Evolutionary conservation across 331 rosid species (phyloP), one percentile per base, ranked within the genome.

Genomic region (Pyrus hybrid): DNA sequence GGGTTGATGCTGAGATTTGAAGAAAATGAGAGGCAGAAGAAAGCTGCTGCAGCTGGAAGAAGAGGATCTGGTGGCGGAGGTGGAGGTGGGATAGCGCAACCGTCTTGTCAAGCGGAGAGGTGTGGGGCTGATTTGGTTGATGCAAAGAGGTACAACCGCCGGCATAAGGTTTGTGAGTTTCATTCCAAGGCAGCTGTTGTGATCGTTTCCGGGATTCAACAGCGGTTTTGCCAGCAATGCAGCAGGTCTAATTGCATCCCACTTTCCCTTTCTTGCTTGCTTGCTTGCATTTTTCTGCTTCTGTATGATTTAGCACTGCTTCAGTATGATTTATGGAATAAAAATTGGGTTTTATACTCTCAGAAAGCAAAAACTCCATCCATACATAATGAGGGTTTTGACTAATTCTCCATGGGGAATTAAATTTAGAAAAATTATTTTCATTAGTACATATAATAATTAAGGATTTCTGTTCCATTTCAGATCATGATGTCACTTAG

Each of bases 171-270:
- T 58, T 94, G 98, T 73, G 98, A 93, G 84, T 49, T 83, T 85
- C 98, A 93, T 74, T 90, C 96, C 23, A 93, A 93, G 83, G 96
- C 93, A 0, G 61, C 96, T 0, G 63, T 62, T 61, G 98, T 85
- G 37, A 32, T 87, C 45, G 92, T 91, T 57, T 85, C 93, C 1
- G 98, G 97, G 18, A 62, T 76, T 30, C 82, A 87, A 41, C 97
- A 91, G 78, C 88, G 98, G 76, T 94, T 94, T 80, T 94, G 97
- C 78, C 98, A 94, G 88, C 98, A 94, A 91, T 94, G 98, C 87
- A 94, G 98, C 95, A 94, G 98, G 98, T 93, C 5, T 9, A n/a
- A 11, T 67, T 63, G 35, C 72, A 43, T 83, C 81, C 79, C 80
- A 35, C 21, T 54, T 30, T 26, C 28, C 18, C 6, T 23, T 8